Percentiles rank a stretch among this genome's conserved stretches.
These are phyloP conservation scores for Chlamydomonas reinhardtii DNA, from an alignment of 163 green algal genomes.

Conservation along the genomic window DNA sequence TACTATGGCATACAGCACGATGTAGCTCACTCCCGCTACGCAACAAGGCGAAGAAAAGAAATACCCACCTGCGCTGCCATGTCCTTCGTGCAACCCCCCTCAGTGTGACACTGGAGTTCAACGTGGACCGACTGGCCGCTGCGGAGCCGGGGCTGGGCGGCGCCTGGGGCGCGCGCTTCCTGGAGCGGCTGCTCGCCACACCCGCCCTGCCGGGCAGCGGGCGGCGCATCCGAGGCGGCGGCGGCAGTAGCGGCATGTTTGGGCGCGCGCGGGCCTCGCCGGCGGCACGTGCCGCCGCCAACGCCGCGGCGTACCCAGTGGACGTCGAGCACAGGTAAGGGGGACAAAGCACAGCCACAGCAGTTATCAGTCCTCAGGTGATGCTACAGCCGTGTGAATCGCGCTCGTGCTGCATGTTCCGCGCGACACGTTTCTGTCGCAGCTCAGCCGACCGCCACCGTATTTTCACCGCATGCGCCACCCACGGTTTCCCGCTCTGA, in stretches of 20 bases:
- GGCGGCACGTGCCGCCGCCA: background rate
- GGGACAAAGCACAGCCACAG: no score
- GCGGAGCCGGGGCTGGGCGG: constrained; percentile 15
- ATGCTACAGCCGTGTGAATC: background rate
- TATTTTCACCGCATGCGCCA: no score
- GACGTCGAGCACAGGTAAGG: constrained; percentile 35
- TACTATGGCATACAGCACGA: no score
- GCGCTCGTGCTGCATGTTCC: background rate
- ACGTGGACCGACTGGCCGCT: background rate
- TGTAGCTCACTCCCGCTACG: no score
- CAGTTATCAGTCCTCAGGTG: no score
- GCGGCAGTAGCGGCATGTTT: background rate
- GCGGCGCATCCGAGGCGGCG: background rate
- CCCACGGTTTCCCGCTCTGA: no score
- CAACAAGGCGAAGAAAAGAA: no score
- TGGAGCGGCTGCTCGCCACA: constrained; percentile 17
- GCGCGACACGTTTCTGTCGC: no score
- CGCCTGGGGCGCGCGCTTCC: constrained; percentile 8
- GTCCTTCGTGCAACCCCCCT: no score
- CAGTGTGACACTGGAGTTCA: constrained; percentile 43
- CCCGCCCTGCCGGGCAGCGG: background rate
- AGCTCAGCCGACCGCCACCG: no score
- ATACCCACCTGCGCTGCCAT: no score
- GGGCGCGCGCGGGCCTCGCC: background rate
- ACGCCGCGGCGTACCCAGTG: constrained; percentile 1